A percentile compares a stretch with the other conserved stretches of the same genome.
phyloP scores from a whole-genome alignment of 345 rosid genomes.

The Euclidium syriacum region DNA sequence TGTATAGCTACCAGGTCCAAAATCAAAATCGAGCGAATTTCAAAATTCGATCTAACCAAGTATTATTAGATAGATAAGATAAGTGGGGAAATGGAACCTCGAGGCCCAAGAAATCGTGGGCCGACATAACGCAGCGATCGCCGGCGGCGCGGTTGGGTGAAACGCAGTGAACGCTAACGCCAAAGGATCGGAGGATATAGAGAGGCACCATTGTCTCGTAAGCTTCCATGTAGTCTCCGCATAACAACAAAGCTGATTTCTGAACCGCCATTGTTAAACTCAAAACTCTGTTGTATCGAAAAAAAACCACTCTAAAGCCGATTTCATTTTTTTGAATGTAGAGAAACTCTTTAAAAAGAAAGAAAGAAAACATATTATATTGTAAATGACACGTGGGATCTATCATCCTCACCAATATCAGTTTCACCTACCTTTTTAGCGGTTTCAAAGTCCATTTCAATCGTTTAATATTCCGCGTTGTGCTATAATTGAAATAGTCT shows the following conservation, averaged over 20 bases:
- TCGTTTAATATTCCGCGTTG: too few species aligned
- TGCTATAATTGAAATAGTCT: too few species aligned
- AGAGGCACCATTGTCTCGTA: constrained; percentile 43
- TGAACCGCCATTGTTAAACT: constrained; percentile 25
- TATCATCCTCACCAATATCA: constrained; percentile 12
- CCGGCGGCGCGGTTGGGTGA: constrained; percentile 40
- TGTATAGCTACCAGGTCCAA: constrained; percentile 29
- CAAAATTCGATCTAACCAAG: neutral
- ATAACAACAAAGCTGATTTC: constrained; percentile 41
- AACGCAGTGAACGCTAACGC: constrained; percentile 43
- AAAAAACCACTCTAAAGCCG: neutral
- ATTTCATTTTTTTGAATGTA: too few species aligned
- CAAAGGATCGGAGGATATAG: constrained; percentile 40
- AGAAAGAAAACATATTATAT: too few species aligned
- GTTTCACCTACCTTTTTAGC: constrained; percentile 6
- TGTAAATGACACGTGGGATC: constrained; percentile 8
- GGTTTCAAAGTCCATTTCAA: neutral
- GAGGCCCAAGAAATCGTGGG: constrained; percentile 44
- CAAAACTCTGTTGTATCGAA: neutral
- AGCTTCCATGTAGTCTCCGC: constrained; percentile 58
- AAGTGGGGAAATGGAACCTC: constrained; percentile 25
- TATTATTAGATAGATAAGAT: neutral
- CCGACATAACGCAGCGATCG: constrained; percentile 38
- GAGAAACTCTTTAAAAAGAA: too few species aligned
- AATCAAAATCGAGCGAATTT: neutral